phyloP scores from a whole-genome alignment of 2,329 filamentous ascomycete species.

The Fusarium chlamydosporum region DNA sequence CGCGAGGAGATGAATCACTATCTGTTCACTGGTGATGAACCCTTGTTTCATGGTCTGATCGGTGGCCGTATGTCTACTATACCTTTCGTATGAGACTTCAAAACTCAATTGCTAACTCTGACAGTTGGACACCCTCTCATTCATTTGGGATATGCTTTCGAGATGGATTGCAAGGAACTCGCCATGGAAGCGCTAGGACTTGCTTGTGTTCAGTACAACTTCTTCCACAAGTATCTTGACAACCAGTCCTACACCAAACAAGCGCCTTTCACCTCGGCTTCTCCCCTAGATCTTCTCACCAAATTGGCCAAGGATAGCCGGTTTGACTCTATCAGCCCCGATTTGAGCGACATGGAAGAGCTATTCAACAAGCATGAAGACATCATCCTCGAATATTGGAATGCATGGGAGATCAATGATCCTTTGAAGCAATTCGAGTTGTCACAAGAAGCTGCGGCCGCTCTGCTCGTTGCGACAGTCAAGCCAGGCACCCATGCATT shows the following conservation, averaged over 20 bases:
- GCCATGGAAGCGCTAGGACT: conserved; percentile 90
- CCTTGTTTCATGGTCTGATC: conserved; percentile 84
- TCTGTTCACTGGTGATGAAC: conserved; percentile 79
- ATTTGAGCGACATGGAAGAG: conserved; percentile 73
- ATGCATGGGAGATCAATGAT: conserved; percentile 81
- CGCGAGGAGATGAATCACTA: conserved; percentile 81
- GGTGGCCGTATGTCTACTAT: conserved; percentile 75
- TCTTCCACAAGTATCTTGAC: conserved; percentile 77
- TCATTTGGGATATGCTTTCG: conserved; percentile 93
- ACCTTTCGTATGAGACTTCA: background rate
- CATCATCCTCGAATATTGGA: conserved; percentile 88
- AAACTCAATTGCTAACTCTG: conserved; percentile 39
- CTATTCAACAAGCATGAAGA: conserved; percentile 79
- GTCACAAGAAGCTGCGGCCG: conserved; percentile 73
- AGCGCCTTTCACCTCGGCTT: conserved; percentile 70
- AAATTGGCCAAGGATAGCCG: conserved; percentile 76
- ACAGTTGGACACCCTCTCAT: conserved; percentile 92
- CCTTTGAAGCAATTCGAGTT: conserved; percentile 81
- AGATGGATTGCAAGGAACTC: conserved; percentile 86
- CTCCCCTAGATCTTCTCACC: conserved; percentile 78
- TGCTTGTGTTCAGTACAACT: conserved; percentile 70
- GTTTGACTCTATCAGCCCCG: conserved; percentile 73
- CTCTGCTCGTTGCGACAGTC: conserved; percentile 73
- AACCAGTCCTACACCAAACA: conserved; percentile 78
- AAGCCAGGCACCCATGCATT: conserved; percentile 73